Evolutionary conservation across 208 protist species (phyloP).

Genomic region (Leptomonas seymouri): DNA sequence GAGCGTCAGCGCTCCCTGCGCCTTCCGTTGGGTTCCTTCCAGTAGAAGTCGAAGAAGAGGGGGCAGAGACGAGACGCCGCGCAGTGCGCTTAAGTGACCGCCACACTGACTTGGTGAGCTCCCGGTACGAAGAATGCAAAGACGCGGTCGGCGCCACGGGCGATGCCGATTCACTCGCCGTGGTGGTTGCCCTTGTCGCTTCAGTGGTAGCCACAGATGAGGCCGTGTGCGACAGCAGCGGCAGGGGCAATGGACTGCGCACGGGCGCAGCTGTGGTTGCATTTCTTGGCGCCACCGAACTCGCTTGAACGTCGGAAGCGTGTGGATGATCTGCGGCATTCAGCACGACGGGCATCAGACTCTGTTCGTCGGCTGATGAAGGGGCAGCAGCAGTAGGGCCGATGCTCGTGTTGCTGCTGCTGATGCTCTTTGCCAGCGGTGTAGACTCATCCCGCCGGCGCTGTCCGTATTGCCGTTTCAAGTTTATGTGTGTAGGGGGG

Average conservation of each 20-base stretch:
- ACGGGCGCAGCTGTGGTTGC: neutral
- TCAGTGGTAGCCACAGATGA: neutral
- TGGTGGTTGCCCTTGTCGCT: neutral
- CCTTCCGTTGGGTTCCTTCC: neutral
- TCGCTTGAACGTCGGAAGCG: neutral
- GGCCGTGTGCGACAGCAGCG: neutral
- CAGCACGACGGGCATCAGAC: neutral
- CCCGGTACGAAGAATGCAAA: constrained; percentile 9
- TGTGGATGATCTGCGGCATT: neutral
- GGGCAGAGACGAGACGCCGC: constrained; percentile 9
- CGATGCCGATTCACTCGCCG: constrained; percentile 6
- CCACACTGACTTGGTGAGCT: constrained; percentile 30
- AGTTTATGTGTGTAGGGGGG: neutral
- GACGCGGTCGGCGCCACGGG: neutral
- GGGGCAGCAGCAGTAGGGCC: neutral
- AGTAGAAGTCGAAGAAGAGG: neutral
- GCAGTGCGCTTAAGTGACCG: constrained; percentile 29
- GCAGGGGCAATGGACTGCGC: constrained; percentile 3
- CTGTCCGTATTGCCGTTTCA: neutral
- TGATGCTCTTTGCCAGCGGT: constrained; percentile 4
- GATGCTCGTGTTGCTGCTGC: neutral
- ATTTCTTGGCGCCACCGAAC: neutral
- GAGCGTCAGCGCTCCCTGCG: neutral
- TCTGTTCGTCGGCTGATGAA: neutral
- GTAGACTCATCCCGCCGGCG: constrained; percentile 3